Conservation (phyloP, 805 yeast genomes). For the Cyberlindnera maclurae region DNA sequence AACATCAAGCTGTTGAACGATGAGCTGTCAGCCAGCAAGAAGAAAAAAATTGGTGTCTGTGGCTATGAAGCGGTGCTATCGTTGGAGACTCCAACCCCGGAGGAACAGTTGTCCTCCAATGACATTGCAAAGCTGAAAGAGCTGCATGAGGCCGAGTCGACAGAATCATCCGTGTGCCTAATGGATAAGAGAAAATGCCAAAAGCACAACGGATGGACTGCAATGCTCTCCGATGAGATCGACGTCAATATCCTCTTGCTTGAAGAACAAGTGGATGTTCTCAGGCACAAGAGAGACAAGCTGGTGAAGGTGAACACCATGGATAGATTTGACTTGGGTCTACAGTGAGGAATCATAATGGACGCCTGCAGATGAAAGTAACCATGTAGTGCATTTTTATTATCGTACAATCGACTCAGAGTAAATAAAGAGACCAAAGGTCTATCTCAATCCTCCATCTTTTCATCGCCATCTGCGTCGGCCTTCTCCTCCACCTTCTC, state of each 20-base stretch:
- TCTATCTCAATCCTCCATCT: not conserved
- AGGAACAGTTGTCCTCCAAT: slow-evolving; percentile 16
- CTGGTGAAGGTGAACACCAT: slow-evolving; percentile 33
- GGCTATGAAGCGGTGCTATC: slow-evolving; percentile 36
- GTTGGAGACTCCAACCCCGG: slow-evolving; percentile 4
- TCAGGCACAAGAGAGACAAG: slow-evolving; percentile 24
- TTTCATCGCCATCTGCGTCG: slow-evolving; percentile 2
- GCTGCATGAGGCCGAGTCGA: slow-evolving; percentile 1
- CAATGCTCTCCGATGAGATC: slow-evolving; percentile 29
- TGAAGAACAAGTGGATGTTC: slow-evolving; percentile 12
- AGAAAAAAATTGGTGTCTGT: slow-evolving; percentile 42
- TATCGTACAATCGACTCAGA: too few species aligned
- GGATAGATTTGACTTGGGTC: slow-evolving; percentile 24
- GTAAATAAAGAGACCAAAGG: not conserved
- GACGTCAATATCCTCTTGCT: slow-evolving; percentile 27
- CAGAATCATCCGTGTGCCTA: slow-evolving; percentile 32
- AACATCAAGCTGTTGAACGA: slow-evolving; percentile 23
- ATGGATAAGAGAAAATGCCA: slow-evolving; percentile 49
- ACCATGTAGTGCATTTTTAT: not conserved
- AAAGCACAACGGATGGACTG: slow-evolving; percentile 47
- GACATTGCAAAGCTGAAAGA: slow-evolving; percentile 6
- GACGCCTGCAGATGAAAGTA: too few species aligned
- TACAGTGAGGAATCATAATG: too few species aligned
- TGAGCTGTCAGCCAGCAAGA: slow-evolving; percentile 11
- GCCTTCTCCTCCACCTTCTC: slow-evolving; percentile 10